phyloP scores from a whole-genome alignment of 2,329 filamentous ascomycete genomes.

The Penicillium sp. region DNA sequence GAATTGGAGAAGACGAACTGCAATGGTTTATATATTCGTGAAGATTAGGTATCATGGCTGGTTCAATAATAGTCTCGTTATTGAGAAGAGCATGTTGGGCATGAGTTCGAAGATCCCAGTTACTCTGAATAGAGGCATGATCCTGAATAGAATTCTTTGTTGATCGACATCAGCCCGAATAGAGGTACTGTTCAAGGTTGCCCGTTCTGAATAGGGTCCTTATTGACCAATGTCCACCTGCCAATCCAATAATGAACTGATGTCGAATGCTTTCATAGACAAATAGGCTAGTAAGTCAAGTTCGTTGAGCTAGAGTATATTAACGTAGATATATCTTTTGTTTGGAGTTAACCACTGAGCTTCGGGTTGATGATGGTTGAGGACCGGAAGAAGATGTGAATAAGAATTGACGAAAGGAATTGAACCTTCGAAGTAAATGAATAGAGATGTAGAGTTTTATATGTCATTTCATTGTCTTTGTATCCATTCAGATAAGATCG shows the following conservation, averaged over 20 bases:
- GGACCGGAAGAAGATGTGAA: background rate
- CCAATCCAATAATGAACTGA: background rate
- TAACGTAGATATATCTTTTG: background rate
- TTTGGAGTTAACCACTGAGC: background rate
- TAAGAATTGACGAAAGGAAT: background rate
- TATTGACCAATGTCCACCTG: background rate
- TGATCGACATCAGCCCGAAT: background rate
- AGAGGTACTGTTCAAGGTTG: background rate
- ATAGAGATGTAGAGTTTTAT: conserved; percentile 2
- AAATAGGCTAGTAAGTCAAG: background rate
- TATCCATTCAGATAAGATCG: conserved; percentile 21
- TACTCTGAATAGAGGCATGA: conserved; percentile 4
- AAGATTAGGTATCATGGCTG: background rate
- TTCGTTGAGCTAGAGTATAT: background rate
- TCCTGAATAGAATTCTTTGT: conserved; percentile 5
- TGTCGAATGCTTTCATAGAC: background rate
- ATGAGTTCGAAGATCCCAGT: background rate
- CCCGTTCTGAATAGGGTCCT: background rate
- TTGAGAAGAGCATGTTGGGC: background rate
- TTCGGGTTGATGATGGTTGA: background rate
- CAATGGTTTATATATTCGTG: background rate
- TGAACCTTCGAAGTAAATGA: background rate
- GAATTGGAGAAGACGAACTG: background rate
- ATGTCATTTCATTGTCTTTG: background rate
- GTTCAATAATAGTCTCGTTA: background rate